Evolutionary conservation across 169 alveolate species (phyloP).

Genomic region (Babesia caballi): DNA sequence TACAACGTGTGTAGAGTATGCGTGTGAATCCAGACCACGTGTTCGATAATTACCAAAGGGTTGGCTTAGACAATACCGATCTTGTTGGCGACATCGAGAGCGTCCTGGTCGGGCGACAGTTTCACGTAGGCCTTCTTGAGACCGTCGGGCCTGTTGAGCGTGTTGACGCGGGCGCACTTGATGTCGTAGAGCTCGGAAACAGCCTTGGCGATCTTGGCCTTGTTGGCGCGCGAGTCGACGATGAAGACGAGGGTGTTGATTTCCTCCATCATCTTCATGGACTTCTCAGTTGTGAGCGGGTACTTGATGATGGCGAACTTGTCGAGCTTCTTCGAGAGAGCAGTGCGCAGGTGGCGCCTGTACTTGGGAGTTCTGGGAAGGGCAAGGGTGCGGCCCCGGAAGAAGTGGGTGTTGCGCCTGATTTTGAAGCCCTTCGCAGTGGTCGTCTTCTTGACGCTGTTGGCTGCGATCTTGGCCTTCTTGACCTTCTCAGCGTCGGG

Average conservation of each 20-base stretch:
- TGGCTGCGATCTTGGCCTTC: slow-evolving; percentile 66
- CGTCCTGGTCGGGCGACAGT: slow-evolving; percentile 93
- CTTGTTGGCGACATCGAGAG: slow-evolving; percentile 96
- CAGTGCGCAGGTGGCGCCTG: slow-evolving; percentile 75
- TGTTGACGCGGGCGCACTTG: slow-evolving; percentile 91
- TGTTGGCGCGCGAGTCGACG: slow-evolving; percentile 90
- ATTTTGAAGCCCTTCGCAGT: slow-evolving; percentile 52
- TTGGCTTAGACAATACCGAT: slow-evolving; percentile 92
- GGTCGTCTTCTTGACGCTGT: slow-evolving; percentile 62
- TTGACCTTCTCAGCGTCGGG: slow-evolving; percentile 48
- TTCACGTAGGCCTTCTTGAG: slow-evolving; percentile 97
- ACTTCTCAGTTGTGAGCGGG: slow-evolving; percentile 97
- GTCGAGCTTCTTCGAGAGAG: slow-evolving; percentile 82
- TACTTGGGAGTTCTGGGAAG: slow-evolving; percentile 87
- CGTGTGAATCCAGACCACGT: background rate
- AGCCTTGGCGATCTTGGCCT: slow-evolving; percentile 91
- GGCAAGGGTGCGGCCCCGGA: slow-evolving; percentile 77
- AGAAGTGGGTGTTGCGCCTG: slow-evolving; percentile 67
- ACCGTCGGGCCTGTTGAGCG: slow-evolving; percentile 94
- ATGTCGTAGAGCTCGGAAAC: slow-evolving; percentile 89
- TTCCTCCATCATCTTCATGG: slow-evolving; percentile 97
- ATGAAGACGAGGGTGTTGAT: slow-evolving; percentile 95
- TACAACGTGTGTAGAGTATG: too few relatives aligned
- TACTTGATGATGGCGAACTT: slow-evolving; percentile 86
- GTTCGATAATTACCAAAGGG: slow-evolving; percentile 5